Base-by-base conservation (phyloP, 192 early-diverging fungal genomes). In the Entophlyctis helioformis region DNA sequence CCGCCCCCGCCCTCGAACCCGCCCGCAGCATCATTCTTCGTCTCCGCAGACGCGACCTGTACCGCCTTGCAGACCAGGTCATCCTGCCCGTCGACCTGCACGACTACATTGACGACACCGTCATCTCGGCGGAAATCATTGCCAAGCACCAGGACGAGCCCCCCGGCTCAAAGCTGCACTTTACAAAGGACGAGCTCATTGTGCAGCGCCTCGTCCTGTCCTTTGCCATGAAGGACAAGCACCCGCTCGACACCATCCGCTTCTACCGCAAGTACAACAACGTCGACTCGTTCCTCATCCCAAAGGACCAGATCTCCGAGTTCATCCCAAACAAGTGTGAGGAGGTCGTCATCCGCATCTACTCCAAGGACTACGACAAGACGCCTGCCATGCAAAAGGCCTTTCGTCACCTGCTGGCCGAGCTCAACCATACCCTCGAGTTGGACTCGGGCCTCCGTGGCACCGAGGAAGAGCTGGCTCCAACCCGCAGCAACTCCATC, bases 151-250 rank as follows among this genome's bases (percentile, higher is more conserved):
- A 89, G 2, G 67, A 86, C 33, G 74, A 71, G 41, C 38, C 74
- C 7, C 79, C 69, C 19, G n/a, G n/a, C n/a, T n/a, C n/a, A n/a
- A n/a, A n/a, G n/a, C n/a, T n/a, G n/a, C n/a, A n/a, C n/a, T n/a
- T n/a, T n/a, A n/a, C n/a, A n/a, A n/a, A n/a, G n/a, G n/a, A n/a
- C n/a, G 78, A 86, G 57, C 67, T 91, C 2, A 66, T 85, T 31
- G 74, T 71, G 41, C 38, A 74, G 10, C 79, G 69, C 19, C 73
- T 91, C 21, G n/a, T n/a, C n/a, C 73, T 91, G 18, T 80, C 86
- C 53, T 92, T 85, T 59, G 86, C 85, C n/a, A 83, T 87, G 78
- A 74, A 80, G 42, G 76, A 80, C 36, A 58, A 76, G 23, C 92
- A 97, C 47, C 93, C 93, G 0, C 82, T 96, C 7, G 87, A 96